A percentile compares a stretch with the other conserved stretches of the same genome.
Conservation (phyloP, 2,329 filamentous ascomycete species). For the Aspergillus hiratsukae region DNA sequence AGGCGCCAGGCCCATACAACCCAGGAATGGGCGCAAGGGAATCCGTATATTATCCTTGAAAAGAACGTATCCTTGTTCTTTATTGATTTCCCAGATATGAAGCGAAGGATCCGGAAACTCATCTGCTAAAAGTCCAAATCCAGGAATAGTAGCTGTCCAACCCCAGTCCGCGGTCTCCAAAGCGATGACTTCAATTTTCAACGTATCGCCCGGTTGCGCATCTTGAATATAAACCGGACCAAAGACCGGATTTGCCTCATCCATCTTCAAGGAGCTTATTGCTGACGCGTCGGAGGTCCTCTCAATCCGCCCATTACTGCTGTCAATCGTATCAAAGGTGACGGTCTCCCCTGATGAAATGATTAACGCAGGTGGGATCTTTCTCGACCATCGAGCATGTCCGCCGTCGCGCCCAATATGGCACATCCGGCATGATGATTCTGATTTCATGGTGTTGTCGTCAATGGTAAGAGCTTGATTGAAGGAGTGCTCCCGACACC, state of each 20-base stretch:
- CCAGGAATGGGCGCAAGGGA: constrained; percentile 50
- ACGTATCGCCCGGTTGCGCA: constrained; percentile 49
- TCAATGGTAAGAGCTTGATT: not conserved
- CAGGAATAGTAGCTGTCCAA: constrained; percentile 51
- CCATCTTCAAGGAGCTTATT: constrained; percentile 40
- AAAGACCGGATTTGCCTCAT: constrained; percentile 46
- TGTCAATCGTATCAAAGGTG: constrained; percentile 49
- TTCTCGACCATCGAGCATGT: constrained; percentile 49
- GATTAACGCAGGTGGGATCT: constrained; percentile 43
- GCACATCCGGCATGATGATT: constrained; percentile 23
- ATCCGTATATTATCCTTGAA: constrained; percentile 49
- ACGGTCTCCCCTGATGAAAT: constrained; percentile 47
- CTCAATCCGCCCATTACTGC: constrained; percentile 49
- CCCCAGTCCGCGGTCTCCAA: constrained; percentile 46
- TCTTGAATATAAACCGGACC: constrained; percentile 49
- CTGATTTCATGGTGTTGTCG: constrained; percentile 5
- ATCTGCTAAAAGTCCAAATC: constrained; percentile 48
- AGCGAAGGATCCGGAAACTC: constrained; percentile 44
- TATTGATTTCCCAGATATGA: constrained; percentile 48
- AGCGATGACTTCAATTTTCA: constrained; percentile 49
- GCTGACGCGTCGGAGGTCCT: constrained; percentile 39
- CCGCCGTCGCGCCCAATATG: constrained; percentile 32
- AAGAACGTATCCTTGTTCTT: constrained; percentile 36
- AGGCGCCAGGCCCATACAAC: constrained; percentile 50
- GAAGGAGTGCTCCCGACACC: not conserved